Base-by-base conservation (phyloP, 306 rosid genomes). In the Pterocarpus macrocarpus region DNA sequence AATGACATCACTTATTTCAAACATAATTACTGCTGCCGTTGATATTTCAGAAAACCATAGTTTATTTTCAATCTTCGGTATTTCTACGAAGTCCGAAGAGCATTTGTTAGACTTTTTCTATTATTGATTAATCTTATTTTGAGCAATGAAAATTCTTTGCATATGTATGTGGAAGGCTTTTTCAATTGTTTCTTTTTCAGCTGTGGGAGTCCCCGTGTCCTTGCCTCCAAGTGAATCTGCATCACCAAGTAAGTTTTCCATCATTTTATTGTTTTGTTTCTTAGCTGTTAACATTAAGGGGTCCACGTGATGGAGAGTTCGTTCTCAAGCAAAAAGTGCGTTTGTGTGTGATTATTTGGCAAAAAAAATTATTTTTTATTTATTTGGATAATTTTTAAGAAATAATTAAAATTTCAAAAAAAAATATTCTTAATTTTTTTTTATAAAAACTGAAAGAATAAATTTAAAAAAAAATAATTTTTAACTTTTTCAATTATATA, bases 151-250 rank as follows among this genome's bases (percentile, higher is more conserved):
- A 22, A 22, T 22, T 22, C 28, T 43, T 6, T 22, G 4, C 1
- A 17, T 64, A 16, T 77, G 64, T 0, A 52, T 13, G 17, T 52
- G 41, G 55, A 61, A 47, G 4, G 38, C 7, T 8, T 10, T 35
- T 17, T 69, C 32, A 63, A 38, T 62, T n/a, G 32, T 55, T 61
- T 71, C 53, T 8, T 53, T 68, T 16, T 66, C 83, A 87, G 90
- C 73, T 55, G 14, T 68, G 32, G 90, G 90, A 77, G 57, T 77
- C 35, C 90, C 90, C 3, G 90, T 87, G 34, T 81, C 90, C 12
- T 53, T 67, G 72, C 76, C 90, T 61, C 83, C 89, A 79, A 71
- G 70, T 75, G 77, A 58, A 45, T 69, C 85, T 38, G 0, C 28
- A 33, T 41, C 89, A 39, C 83, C 85, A 61, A 52, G 89, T 86